Evolutionary conservation across 1,284 basidiomycete genomes (phyloP).

Genomic region (Cronartium quercuum): DNA sequence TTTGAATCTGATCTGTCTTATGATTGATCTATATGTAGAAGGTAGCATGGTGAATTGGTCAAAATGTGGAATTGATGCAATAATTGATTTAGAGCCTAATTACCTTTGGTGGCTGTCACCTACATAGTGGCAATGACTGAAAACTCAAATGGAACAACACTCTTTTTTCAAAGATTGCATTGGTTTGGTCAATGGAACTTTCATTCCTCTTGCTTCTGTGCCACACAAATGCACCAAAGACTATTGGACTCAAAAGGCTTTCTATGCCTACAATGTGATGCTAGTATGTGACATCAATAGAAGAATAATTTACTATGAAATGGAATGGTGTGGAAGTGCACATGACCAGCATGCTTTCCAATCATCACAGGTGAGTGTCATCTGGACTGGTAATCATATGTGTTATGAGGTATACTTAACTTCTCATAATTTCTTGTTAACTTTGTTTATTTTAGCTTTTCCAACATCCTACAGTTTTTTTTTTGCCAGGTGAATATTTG

Average conservation of each 20-base stretch:
- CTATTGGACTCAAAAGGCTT: not conserved
- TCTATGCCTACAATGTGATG: not conserved
- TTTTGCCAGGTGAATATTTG: not conserved
- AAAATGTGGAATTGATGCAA: not conserved
- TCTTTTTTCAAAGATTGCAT: not conserved
- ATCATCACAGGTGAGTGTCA: not conserved
- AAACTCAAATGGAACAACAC: not conserved
- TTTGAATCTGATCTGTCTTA: too few species aligned
- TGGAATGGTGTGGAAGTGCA: not conserved
- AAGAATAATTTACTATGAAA: not conserved
- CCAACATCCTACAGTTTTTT: not conserved
- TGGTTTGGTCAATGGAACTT: not conserved
- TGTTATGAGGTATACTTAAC: not conserved
- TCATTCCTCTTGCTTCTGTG: not conserved
- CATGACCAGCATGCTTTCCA: not conserved
- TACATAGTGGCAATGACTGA: not conserved
- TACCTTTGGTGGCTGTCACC: not conserved
- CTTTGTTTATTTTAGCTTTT: not conserved
- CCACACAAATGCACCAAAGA: not conserved
- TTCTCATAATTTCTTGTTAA: not conserved
- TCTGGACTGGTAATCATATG: not conserved
- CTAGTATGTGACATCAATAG: not conserved
- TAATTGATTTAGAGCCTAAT: not conserved
- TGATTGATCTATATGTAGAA: not conserved
- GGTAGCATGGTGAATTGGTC: not conserved